phyloP scores from a whole-genome alignment of 805 yeast species.

The Kluyveromyces siamensis region DNA sequence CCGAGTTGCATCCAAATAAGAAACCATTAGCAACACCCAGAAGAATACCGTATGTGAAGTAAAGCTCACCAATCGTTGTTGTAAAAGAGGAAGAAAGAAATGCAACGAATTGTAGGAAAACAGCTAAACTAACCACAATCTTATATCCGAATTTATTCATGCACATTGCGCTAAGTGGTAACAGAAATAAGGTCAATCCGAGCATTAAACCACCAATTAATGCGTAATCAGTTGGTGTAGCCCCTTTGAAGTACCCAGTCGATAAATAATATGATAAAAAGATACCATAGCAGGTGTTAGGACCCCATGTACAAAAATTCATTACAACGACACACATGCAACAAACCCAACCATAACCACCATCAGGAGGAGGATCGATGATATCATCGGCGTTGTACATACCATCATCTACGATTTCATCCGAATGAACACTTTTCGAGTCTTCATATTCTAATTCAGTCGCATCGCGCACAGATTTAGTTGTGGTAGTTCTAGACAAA shows the following conservation, averaged over 20 bases:
- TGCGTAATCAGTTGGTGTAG: conserved; percentile 51
- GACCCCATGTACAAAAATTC: conserved; percentile 65
- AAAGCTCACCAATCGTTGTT: conserved; percentile 52
- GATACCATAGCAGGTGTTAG: conserved; percentile 56
- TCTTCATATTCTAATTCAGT: background rate
- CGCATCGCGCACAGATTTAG: background rate
- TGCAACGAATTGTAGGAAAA: conserved; percentile 43
- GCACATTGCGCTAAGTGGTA: conserved; percentile 48
- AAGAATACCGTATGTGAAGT: conserved; percentile 58
- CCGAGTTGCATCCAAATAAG: conserved; percentile 49
- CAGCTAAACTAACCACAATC: conserved; percentile 40
- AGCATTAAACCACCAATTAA: conserved; percentile 61
- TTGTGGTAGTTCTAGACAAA: background rate
- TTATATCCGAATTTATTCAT: conserved; percentile 44
- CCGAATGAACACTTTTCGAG: background rate
- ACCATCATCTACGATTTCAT: conserved; percentile 4
- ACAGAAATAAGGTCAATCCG: conserved; percentile 41
- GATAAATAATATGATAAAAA: conserved; percentile 50
- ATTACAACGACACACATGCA: conserved; percentile 40
- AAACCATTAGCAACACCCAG: conserved; percentile 45
- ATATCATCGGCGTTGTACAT: conserved; percentile 8
- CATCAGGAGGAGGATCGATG: conserved; percentile 44
- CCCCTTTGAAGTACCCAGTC: conserved; percentile 42
- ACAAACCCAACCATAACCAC: conserved; percentile 63
- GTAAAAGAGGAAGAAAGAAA: conserved; percentile 53